Percentiles rank a stretch among this genome's conserved stretches.
These are phyloP conservation scores for Teratosphaeria gauchensis DNA, from an alignment of 2,329 filamentous ascomycete species.

Conservation along the genomic window DNA sequence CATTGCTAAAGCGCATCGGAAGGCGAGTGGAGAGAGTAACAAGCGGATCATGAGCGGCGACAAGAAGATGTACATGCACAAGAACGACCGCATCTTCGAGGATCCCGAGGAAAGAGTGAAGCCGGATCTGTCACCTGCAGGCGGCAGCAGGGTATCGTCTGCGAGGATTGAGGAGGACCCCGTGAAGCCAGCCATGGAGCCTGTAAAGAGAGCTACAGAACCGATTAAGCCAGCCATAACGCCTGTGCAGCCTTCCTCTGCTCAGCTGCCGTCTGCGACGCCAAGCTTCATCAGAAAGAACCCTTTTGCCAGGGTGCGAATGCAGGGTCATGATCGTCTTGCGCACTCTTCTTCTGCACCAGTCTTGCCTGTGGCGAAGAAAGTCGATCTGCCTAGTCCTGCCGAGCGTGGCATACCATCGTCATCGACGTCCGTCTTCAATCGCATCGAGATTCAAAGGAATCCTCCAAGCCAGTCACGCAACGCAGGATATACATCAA, in stretches of 20 bases:
- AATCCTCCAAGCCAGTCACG: conserved; percentile 77
- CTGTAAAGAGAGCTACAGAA: conserved; percentile 11
- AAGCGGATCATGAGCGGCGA: conserved; percentile 62
- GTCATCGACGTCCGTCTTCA: conserved; percentile 21
- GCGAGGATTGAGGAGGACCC: background rate
- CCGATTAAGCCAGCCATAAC: conserved; percentile 15
- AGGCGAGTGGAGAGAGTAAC: conserved; percentile 52
- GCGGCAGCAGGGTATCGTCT: background rate
- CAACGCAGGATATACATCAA: conserved; percentile 70
- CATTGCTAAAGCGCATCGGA: conserved; percentile 28
- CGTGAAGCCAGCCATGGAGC: conserved; percentile 13
- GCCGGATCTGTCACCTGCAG: background rate
- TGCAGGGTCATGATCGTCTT: conserved; percentile 36
- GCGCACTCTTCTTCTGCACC: conserved; percentile 37
- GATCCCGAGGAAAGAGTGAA: conserved; percentile 41
- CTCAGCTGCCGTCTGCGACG: background rate
- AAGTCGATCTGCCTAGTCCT: background rate
- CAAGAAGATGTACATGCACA: conserved; percentile 55
- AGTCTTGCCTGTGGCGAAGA: conserved; percentile 19
- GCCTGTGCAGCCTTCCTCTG: conserved; percentile 16
- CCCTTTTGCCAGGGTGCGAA: conserved; percentile 53
- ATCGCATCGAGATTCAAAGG: conserved; percentile 65
- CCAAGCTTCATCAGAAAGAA: conserved; percentile 50
- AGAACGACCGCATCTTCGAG: conserved; percentile 77
- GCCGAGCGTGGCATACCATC: background rate